Evolutionary conservation across 2,329 filamentous ascomycete genomes (phyloP).

Genomic region (Colletotrichum spinosum): DNA sequence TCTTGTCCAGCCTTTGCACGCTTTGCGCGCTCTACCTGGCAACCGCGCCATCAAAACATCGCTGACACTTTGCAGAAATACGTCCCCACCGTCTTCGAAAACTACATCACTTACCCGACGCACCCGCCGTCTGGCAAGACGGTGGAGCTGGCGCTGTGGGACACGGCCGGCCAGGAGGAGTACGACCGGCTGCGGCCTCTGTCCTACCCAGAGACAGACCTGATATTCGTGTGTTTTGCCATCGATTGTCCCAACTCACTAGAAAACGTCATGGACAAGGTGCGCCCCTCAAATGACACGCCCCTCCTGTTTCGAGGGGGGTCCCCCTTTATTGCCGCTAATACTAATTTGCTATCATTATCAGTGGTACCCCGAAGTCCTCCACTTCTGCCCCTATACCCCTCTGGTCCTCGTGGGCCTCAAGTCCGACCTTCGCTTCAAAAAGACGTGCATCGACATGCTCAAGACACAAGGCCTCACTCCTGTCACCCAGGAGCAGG

Average conservation of each 20-base stretch:
- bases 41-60: constrained; percentile 12
- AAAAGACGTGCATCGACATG: constrained; percentile 97
- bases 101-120: constrained; percentile 98
- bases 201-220: constrained; percentile 97
- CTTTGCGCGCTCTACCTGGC: background rate
- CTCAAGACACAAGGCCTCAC: constrained; percentile 98
- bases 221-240: constrained; percentile 98
- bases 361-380: constrained; percentile 98
- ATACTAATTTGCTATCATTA: constrained; percentile 41
- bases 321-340: constrained; percentile 37
- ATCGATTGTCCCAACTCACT: constrained; percentile 98
- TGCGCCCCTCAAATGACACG: constrained; percentile 51
- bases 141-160: constrained; percentile 97
- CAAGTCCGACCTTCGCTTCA: constrained; percentile 95
- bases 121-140: constrained; percentile 91
- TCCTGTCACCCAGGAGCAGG: constrained; percentile 92
- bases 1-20: background rate
- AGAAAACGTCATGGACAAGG: constrained; percentile 99
- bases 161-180: constrained; percentile 98
- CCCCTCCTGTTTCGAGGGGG: constrained; percentile 20
- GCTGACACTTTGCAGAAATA: constrained; percentile 82
- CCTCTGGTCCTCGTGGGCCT: constrained; percentile 95
- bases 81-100: constrained; percentile 98
- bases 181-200: constrained; percentile 96
- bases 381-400: constrained; percentile 98